A percentile compares a stretch with the other conserved stretches of the same genome.
Conservation (phyloP, 2,329 filamentous ascomycete genomes). For the Stemphylium vesicarium region DNA sequence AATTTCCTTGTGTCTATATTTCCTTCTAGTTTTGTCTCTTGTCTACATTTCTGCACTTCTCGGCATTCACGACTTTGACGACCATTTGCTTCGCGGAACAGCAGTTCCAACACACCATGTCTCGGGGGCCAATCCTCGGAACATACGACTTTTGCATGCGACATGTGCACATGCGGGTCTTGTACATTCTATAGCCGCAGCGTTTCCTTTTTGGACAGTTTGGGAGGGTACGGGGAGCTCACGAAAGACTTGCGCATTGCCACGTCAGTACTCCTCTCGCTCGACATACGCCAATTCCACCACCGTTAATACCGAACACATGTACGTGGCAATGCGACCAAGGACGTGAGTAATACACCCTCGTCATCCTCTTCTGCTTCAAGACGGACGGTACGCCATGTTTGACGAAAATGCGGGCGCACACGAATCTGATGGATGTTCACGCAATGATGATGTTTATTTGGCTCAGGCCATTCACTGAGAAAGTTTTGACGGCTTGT, state of each 20-base stretch:
- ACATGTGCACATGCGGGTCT: conserved; percentile 44
- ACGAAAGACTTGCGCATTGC: conserved; percentile 26
- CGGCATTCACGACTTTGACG: conserved; percentile 48
- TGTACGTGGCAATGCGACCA: conserved; percentile 24
- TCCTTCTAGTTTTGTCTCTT: conserved; percentile 40
- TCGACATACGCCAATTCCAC: conserved; percentile 14
- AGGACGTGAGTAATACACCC: conserved; percentile 21
- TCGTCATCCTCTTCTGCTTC: conserved; percentile 11
- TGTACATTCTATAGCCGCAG: conserved; percentile 44
- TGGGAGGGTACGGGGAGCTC: conserved; percentile 18
- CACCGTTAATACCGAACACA: conserved; percentile 17
- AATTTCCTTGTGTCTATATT: conserved; percentile 43
- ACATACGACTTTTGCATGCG: conserved; percentile 48
- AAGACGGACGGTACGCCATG: conserved; percentile 20
- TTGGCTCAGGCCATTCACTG: conserved; percentile 20
- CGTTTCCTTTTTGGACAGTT: conserved; percentile 34
- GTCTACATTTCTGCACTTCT: conserved; percentile 37
- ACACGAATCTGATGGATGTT: conserved; percentile 34
- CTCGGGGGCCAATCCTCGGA: conserved; percentile 40
- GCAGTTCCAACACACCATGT: conserved; percentile 30
- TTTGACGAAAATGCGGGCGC: conserved; percentile 38
- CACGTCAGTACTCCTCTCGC: conserved; percentile 19
- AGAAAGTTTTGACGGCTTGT: conserved; percentile 26
- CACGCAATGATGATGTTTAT: conserved; percentile 37
- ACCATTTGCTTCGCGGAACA: conserved; percentile 37